Evolutionary conservation across 495 filamentous ascomycete genomes (phyloP).

Genomic region (Xylaria curta): DNA sequence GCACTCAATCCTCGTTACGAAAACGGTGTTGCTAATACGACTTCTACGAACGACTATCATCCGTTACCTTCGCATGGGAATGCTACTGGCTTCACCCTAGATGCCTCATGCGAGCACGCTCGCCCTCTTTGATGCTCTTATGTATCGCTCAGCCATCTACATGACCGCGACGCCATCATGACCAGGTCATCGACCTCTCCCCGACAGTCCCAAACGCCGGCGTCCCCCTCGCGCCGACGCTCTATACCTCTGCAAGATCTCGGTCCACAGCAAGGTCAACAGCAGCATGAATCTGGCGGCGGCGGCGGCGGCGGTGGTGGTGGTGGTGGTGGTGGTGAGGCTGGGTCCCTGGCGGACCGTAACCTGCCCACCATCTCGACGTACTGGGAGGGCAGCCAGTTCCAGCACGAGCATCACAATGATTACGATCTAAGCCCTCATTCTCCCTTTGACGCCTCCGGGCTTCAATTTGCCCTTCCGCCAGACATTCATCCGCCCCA

Average conservation of each 20-base stretch:
- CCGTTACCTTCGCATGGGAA: constrained; percentile 27
- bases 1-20: not conserved
- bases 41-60: constrained; percentile 30
- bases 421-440: constrained; percentile 37
- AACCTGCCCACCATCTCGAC: constrained; percentile 52
- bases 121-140: not conserved
- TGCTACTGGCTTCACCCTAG: constrained; percentile 7
- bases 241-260: constrained; percentile 88
- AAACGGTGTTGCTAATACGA: constrained; percentile 17
- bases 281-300: constrained; percentile 39
- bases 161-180: constrained; percentile 39
- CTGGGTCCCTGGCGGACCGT: constrained; percentile 36
- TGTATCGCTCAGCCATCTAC: constrained; percentile 27
- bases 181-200: constrained; percentile 39
- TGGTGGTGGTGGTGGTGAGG: constrained; percentile 29
- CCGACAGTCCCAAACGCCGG: constrained; percentile 36
- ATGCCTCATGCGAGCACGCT: constrained; percentile 8
- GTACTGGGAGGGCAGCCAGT: constrained; percentile 54
- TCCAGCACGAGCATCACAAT: constrained; percentile 37
- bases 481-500: constrained; percentile 47
- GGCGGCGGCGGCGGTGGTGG: constrained; percentile 23
- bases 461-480: constrained; percentile 56
- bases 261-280: constrained; percentile 62
- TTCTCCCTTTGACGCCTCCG: constrained; percentile 55
- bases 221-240: constrained; percentile 58